A percentile compares a stretch with the other conserved stretches of the same genome.
These are phyloP conservation scores for Cephalotrichum gorgonifer DNA, from an alignment of 2,329 filamentous ascomycete species.

Conservation along the genomic window DNA sequence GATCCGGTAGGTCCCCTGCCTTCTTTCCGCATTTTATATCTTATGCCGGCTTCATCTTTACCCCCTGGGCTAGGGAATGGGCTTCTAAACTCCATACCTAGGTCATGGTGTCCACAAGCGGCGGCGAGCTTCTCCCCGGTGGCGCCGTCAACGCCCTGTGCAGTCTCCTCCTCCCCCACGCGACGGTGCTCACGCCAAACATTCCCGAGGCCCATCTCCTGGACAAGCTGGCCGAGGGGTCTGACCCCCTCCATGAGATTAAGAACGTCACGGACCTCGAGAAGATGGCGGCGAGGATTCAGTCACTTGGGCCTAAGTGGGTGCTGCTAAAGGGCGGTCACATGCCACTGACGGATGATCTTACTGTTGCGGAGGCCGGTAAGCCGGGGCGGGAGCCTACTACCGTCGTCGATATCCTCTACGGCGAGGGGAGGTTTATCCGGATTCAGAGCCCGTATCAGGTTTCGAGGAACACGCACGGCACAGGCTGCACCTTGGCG, in stretches of 20 bases:
- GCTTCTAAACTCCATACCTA: conserved; percentile 20
- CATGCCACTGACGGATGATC: conserved; percentile 59
- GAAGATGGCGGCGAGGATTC: conserved; percentile 54
- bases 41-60: background rate
- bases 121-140: conserved; percentile 55
- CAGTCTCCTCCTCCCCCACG: conserved; percentile 49
- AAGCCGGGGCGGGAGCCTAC: conserved; percentile 38
- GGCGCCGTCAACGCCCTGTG: conserved; percentile 53
- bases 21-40: background rate
- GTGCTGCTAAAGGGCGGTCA: conserved; percentile 90
- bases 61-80: background rate
- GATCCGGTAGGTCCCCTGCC: conserved; percentile 24
- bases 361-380: conserved; percentile 44
- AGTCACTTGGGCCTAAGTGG: conserved; percentile 61
- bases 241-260: conserved; percentile 15
- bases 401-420: conserved; percentile 68
- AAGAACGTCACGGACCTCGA: conserved; percentile 59
- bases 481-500: conserved; percentile 88
- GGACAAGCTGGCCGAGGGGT: conserved; percentile 29
- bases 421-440: conserved; percentile 46
- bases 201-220: conserved; percentile 64
- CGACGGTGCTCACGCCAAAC: conserved; percentile 67
- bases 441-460: conserved; percentile 63
- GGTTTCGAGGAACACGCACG: conserved; percentile 73
- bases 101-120: conserved; percentile 91